Evolutionary conservation across 2,329 filamentous ascomycete species (phyloP), one percentile per base, ranked within the genome.

Genomic region (Tolypocladium ophioglossoides): DNA sequence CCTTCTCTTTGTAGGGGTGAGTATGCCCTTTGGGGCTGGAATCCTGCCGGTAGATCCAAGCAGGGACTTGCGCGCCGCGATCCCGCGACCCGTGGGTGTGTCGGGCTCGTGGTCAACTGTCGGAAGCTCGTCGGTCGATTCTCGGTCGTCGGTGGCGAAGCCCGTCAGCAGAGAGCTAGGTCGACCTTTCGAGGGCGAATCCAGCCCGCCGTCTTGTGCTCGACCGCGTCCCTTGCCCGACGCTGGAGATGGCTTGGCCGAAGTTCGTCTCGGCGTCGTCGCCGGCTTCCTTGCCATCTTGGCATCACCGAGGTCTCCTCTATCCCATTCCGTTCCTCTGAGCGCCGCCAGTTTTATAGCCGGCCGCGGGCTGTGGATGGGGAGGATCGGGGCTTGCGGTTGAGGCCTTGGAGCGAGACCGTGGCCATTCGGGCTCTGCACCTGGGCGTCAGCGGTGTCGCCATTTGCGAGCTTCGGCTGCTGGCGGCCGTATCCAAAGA

Each of bases 1-100:
- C 66, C 62, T 68, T 55, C 72, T 74, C 64, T 77, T 80, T 20
- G 70, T 72, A 4, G 82, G 80, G 3, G 78, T 78, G 44, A 84
- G 63, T 54, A 84, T 85, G 9, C 80, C 73, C 62, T 78, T 83
- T 11, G 78, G 72, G n/a, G 65, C 58, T 20, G 63, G 50, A 14
- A 58, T 59, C n/a, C 55, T 46, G 30, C 51, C 8, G n/a, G 35
- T 47, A 3, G 54, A 52, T n/a, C 55, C 57, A 10, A 48, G 50
- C 4, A 57, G 18, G 9, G 50, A 35, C 35, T 55, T 55, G 11
- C 16, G 18, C 24, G 37, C 37, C 10, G 50, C 41, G 4, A 14
- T 51, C n/a, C 54, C 52, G n/a, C 18, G 52, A 24, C 50, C 52
- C 38, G 55, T 10, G 16, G 55, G 58, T n/a, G 56, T 57, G 14